phyloP scores from a whole-genome alignment of 2,329 filamentous ascomycete genomes.

The Colletotrichum abscissum region DNA sequence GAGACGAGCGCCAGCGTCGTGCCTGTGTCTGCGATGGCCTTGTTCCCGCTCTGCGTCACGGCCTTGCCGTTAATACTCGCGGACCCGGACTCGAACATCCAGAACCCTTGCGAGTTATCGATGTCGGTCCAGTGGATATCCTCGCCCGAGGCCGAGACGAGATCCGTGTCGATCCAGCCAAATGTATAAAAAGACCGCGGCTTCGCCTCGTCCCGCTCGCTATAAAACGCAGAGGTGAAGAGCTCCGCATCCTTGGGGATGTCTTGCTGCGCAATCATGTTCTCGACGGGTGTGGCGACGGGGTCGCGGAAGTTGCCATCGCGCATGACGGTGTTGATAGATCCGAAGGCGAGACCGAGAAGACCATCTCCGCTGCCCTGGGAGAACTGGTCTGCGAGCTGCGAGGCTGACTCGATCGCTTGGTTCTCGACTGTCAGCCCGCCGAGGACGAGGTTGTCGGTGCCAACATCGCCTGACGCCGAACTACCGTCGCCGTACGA shows the following conservation, averaged over 20 bases:
- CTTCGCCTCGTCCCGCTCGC: conserved; percentile 56
- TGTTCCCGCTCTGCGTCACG: conserved; percentile 50
- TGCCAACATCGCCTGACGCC: conserved; percentile 72
- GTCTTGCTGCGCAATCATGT: conserved; percentile 73
- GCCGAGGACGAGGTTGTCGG: conserved; percentile 75
- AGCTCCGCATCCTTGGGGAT: conserved; percentile 73
- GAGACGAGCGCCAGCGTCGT: conserved; percentile 69
- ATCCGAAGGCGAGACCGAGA: conserved; percentile 74
- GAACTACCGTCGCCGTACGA: conserved; percentile 75
- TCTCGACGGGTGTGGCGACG: conserved; percentile 81
- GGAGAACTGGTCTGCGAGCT: conserved; percentile 68
- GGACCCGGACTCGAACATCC: conserved; percentile 70
- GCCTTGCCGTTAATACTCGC: conserved; percentile 64
- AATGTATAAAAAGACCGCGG: conserved; percentile 77
- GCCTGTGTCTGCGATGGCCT: conserved; percentile 68
- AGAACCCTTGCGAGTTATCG: conserved; percentile 73
- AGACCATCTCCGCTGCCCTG: conserved; percentile 73
- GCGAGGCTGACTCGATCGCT: conserved; percentile 73
- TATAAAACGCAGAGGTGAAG: conserved; percentile 30
- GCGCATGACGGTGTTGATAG: conserved; percentile 71
- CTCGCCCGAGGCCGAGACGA: conserved; percentile 67
- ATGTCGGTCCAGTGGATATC: conserved; percentile 71
- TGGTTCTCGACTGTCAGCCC: conserved; percentile 70
- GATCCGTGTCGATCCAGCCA: conserved; percentile 72
- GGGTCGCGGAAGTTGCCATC: conserved; percentile 51